These are phyloP conservation scores for Ogataea pini DNA, from an alignment of 805 yeast genomes.

Conservation along the genomic window DNA sequence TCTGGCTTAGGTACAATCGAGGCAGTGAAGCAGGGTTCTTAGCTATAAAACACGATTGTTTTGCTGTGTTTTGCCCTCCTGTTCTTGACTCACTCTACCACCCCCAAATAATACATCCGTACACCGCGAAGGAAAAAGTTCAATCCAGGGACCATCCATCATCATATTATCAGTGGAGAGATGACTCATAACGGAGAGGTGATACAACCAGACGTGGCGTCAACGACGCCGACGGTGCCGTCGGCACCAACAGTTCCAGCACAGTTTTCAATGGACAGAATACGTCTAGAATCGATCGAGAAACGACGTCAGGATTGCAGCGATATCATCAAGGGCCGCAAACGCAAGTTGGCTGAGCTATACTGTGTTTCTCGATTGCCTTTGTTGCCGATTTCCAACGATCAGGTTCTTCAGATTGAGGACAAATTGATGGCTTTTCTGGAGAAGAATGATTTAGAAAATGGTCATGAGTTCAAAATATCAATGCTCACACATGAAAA, in stretches of 20 bases:
- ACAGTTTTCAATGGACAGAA: slow-evolving; percentile 37
- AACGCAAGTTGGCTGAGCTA: slow-evolving; percentile 59
- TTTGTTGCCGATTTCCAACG: slow-evolving; percentile 44
- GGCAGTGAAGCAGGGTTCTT: not conserved
- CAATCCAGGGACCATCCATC: too few relatives aligned
- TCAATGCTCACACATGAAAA: slow-evolving; percentile 37
- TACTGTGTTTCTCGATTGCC: slow-evolving; percentile 59
- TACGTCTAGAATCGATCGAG: slow-evolving; percentile 48
- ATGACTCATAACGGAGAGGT: slow-evolving; percentile 4
- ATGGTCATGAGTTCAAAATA: slow-evolving; percentile 43
- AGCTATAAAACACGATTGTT: not conserved
- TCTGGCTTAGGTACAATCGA: slow-evolving; percentile 4
- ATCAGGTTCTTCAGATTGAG: slow-evolving; percentile 39
- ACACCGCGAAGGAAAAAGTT: slow-evolving; percentile 3
- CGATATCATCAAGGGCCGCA: slow-evolving; percentile 50
- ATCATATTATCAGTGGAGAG: not conserved
- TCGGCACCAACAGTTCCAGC: not conserved
- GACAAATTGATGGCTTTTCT: slow-evolving; percentile 46
- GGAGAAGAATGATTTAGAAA: slow-evolving; percentile 52
- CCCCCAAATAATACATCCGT: slow-evolving; percentile 2
- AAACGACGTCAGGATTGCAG: slow-evolving; percentile 43
- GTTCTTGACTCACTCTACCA: slow-evolving; percentile 6
- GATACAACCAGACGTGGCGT: not conserved
- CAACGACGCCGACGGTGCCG: not conserved
- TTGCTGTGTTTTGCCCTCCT: slow-evolving; percentile 10